Evolutionary conservation across 164 flowering plant species (phyloP).

Genomic region (Chimonanthus praecox): DNA sequence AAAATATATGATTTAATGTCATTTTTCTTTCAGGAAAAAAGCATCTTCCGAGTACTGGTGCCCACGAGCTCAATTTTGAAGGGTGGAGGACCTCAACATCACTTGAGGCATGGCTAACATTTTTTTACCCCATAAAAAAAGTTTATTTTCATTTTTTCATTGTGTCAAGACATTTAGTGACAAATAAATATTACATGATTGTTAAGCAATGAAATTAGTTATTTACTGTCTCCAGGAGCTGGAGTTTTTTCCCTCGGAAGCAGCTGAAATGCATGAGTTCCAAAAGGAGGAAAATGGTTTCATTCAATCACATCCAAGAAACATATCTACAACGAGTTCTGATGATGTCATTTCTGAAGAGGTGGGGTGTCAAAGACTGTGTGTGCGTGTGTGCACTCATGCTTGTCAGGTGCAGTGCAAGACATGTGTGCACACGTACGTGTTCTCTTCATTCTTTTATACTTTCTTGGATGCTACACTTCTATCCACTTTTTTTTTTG

Average conservation of each 20-base stretch:
- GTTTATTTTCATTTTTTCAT: background rate
- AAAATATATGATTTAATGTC: background rate
- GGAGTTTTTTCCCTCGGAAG: slow-evolving; percentile 23
- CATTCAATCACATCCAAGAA: slow-evolving; percentile 10
- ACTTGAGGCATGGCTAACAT: background rate
- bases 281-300: slow-evolving; percentile 12
- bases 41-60: background rate
- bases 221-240: background rate
- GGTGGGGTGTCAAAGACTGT: slow-evolving; percentile 14
- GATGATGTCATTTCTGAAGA: slow-evolving; percentile 33
- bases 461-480: no score
- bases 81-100: background rate
- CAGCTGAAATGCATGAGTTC: slow-evolving; percentile 30
- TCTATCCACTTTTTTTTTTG: background rate
- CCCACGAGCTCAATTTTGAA: background rate
- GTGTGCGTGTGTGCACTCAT: no score
- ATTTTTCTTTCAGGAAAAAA: background rate
- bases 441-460: no score
- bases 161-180: background rate
- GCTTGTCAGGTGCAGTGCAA: no score
- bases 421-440: no score
- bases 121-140: background rate
- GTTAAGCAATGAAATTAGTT: background rate
- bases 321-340: slow-evolving; percentile 9
- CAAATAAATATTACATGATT: background rate